Percentiles rank a stretch among this genome's conserved stretches.
phyloP scores from a whole-genome alignment of 2,329 filamentous ascomycete species.

The Sarocladium kiliense region DNA sequence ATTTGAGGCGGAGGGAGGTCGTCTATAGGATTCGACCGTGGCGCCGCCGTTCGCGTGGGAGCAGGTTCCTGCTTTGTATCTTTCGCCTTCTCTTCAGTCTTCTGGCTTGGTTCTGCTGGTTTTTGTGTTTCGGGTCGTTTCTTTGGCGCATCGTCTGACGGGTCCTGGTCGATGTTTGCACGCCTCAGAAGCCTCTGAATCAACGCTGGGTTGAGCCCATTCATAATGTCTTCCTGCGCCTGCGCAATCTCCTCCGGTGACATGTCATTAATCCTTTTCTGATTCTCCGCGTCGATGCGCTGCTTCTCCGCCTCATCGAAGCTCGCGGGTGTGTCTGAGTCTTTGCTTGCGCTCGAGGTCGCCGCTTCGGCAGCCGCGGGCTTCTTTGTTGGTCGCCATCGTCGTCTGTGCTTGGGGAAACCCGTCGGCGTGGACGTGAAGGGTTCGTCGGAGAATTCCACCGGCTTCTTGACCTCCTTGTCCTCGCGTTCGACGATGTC shows the following conservation, averaged over 20 bases:
- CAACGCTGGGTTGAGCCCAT: slow-evolving; percentile 67
- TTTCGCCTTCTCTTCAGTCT: slow-evolving; percentile 31
- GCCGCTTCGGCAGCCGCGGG: slow-evolving; percentile 18
- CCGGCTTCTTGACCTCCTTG: slow-evolving; percentile 47
- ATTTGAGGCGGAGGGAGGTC: slow-evolving; percentile 36
- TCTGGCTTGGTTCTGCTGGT: slow-evolving; percentile 1
- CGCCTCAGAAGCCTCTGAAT: slow-evolving; percentile 72
- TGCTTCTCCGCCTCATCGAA: slow-evolving; percentile 55
- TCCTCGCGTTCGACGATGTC: slow-evolving; percentile 75
- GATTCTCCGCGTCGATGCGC: slow-evolving; percentile 81
- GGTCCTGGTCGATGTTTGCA: slow-evolving; percentile 65
- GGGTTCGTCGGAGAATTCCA: slow-evolving; percentile 29
- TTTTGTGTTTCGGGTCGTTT: not conserved
- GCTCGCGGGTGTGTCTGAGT: slow-evolving; percentile 14
- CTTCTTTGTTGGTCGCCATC: slow-evolving; percentile 73
- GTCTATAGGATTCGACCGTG: slow-evolving; percentile 20
- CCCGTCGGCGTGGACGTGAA: slow-evolving; percentile 36
- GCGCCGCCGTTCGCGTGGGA: not conserved
- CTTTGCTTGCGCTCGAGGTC: slow-evolving; percentile 11
- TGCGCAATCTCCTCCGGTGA: slow-evolving; percentile 73
- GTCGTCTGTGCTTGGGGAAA: slow-evolving; percentile 85
- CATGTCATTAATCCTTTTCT: slow-evolving; percentile 69
- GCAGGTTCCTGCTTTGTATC: not conserved
- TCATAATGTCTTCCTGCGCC: slow-evolving; percentile 75
- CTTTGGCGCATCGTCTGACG: slow-evolving; percentile 7